Conservation (phyloP, 1,284 basidiomycete species). For the Trichosporon faecale region DNA sequence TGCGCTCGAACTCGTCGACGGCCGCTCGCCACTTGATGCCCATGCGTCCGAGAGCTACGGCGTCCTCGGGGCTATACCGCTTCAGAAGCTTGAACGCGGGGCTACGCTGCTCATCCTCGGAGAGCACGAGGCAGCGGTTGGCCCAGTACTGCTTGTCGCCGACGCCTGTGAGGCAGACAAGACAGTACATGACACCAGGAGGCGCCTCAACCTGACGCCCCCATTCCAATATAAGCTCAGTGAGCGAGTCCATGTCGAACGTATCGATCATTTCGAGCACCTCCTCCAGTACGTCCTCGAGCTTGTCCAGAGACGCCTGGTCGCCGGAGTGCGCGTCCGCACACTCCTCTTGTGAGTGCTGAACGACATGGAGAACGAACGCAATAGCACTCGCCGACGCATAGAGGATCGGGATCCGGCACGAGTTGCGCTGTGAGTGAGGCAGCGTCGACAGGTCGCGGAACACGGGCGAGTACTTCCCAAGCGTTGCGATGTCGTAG, state of each 20-base stretch:
- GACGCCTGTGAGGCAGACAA: not conserved
- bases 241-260: not conserved
- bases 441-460: not conserved
- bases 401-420: not conserved
- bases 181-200: not conserved
- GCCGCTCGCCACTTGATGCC: not conserved
- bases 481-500: not conserved
- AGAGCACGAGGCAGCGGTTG: not conserved
- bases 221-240: not conserved
- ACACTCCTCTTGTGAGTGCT: conserved; percentile 8
- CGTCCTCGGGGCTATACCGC: not conserved
- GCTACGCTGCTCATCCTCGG: not conserved
- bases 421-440: not conserved
- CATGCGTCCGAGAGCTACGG: not conserved
- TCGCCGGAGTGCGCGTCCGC: not conserved
- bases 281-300: not conserved
- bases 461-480: conserved; percentile 1
- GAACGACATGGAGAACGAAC: conserved; percentile 4
- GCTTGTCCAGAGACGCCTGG: not conserved
- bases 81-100: not conserved
- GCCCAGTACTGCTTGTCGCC: conserved; percentile 9
- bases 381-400: not conserved
- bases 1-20: not conserved
- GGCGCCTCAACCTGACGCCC: not conserved
- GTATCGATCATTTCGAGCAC: conserved; percentile 7